A percentile compares a stretch with the other conserved stretches of the same genome.
Conservation (phyloP, 768 basidiomycete genomes). For the Boletus subparvulus region DNA sequence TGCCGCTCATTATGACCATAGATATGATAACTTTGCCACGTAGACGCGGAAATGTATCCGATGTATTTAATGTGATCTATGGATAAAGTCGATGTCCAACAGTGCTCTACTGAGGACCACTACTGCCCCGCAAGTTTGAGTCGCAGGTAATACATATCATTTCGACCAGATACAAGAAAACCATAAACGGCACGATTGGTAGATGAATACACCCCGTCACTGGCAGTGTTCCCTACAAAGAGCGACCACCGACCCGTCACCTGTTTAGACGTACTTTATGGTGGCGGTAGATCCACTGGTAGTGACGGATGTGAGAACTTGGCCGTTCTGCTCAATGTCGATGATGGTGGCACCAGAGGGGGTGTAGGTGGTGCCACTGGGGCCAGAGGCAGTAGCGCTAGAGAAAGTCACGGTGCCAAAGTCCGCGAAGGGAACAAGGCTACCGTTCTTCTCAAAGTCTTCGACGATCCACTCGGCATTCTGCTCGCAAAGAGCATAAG, state of each 20-base stretch:
- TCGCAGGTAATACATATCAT: not conserved
- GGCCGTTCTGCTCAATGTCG: constrained; percentile 9
- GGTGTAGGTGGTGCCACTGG: constrained; percentile 3
- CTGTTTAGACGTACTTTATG: constrained; percentile 7
- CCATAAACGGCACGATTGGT: not conserved
- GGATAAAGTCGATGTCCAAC: not conserved
- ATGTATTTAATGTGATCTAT: not conserved
- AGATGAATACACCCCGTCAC: not conserved
- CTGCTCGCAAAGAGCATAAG: constrained; percentile 13
- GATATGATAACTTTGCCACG: not conserved
- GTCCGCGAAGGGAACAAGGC: constrained; percentile 13
- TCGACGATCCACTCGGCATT: constrained; percentile 27
- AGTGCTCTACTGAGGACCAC: too few species aligned
- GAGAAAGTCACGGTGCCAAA: constrained; percentile 22
- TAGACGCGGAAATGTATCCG: not conserved
- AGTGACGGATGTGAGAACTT: constrained; percentile 13
- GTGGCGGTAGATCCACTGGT: not conserved
- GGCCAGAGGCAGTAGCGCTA: constrained; percentile 8
- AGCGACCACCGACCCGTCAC: not conserved
- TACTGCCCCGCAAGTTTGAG: not conserved
- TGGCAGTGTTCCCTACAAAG: not conserved
- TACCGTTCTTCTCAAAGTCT: constrained; percentile 9
- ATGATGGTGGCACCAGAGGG: constrained; percentile 9
- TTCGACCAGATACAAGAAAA: not conserved
- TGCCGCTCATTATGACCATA: not conserved